Evolutionary conservation across 78 protist genomes (phyloP).

Genomic region (Monocercomonoides exilis): DNA sequence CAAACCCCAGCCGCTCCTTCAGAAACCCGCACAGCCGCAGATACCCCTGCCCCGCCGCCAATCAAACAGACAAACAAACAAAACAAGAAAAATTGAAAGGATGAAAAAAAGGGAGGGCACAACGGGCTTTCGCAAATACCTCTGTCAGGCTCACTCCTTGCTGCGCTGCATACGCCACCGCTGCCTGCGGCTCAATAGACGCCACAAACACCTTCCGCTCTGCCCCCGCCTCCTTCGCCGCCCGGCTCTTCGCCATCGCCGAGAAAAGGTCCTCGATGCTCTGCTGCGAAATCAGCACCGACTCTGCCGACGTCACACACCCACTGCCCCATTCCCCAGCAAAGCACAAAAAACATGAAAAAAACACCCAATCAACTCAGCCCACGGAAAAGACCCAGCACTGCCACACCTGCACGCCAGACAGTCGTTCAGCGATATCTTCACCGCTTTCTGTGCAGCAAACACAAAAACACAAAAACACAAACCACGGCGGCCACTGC

Average conservation of each 20-base stretch:
- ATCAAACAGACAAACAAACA: no score
- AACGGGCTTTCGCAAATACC: no score
- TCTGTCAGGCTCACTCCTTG: not conserved
- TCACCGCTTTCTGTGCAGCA: not conserved
- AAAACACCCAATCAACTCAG: no score
- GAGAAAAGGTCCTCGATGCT: not conserved
- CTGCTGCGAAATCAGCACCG: conserved; percentile 11
- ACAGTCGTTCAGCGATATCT: not conserved
- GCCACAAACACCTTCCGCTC: not conserved
- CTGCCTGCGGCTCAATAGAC: not conserved
- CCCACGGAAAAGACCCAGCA: no score
- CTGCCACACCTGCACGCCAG: conserved; percentile 18
- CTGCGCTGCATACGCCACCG: not conserved
- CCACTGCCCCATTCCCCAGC: not conserved
- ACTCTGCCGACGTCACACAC: conserved; percentile 11
- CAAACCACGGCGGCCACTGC: not conserved
- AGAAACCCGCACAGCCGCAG: not conserved
- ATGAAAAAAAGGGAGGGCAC: no score
- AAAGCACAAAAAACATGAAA: not conserved
- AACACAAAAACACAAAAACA: not conserved
- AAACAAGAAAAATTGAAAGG: no score
- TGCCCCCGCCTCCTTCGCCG: not conserved
- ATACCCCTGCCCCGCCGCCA: no score
- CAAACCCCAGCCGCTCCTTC: not conserved
- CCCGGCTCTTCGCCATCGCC: not conserved